Conservation (phyloP, 1,139 yeast species). For the Geotrichum klebahnii region DNA sequence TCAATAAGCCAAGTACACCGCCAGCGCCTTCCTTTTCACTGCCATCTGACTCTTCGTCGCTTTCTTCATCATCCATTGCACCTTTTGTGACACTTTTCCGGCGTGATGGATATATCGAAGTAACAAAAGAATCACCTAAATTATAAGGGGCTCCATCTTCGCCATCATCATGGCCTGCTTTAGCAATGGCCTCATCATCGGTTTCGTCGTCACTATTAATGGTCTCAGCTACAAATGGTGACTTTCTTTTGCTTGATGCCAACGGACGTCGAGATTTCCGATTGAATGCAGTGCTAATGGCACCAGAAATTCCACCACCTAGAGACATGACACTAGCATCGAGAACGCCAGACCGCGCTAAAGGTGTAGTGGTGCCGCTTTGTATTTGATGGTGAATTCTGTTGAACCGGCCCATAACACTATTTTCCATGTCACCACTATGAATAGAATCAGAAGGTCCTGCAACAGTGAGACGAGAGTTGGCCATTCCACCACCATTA, state of each 20-base stretch:
- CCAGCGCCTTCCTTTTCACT: too few relatives aligned
- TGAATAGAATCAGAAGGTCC: background rate
- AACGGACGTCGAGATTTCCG: constrained; percentile 1
- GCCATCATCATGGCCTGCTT: background rate
- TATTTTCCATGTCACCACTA: constrained; percentile 28
- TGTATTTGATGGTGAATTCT: constrained; percentile 19
- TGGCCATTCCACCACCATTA: background rate
- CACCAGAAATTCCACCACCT: constrained; percentile 1
- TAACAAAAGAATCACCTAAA: constrained; percentile 15
- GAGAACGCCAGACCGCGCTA: constrained; percentile 16
- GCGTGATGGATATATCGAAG: constrained; percentile 17
- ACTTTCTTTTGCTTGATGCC: background rate
- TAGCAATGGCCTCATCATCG: constrained; percentile 14
- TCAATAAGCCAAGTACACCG: constrained; percentile 82
- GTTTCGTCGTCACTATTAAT: constrained; percentile 17
- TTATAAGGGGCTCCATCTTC: background rate
- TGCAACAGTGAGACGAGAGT: background rate
- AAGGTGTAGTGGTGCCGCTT: constrained; percentile 14
- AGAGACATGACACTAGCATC: constrained; percentile 10
- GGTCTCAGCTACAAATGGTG: constrained; percentile 6
- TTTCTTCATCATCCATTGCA: constrained; percentile 29
- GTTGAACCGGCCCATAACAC: constrained; percentile 34
- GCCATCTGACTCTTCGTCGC: constrained; percentile 36
- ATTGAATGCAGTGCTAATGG: constrained; percentile 7
- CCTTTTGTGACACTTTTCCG: constrained; percentile 8